Conservation (phyloP, 78 protist genomes). For the Chrysochromulina tobinii region DNA sequence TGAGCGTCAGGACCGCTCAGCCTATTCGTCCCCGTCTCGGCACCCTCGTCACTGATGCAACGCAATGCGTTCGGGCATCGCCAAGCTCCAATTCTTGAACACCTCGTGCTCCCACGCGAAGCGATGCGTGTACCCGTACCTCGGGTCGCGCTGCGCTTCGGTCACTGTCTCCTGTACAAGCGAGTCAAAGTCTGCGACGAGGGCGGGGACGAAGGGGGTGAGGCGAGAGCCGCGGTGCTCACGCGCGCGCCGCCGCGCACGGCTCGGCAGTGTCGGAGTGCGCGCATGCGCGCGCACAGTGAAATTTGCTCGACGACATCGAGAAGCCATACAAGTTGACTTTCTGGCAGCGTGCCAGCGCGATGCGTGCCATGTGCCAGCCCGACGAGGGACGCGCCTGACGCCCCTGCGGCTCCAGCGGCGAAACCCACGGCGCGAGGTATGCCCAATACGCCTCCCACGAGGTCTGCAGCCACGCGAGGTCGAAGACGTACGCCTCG, state of each 20-base stretch:
- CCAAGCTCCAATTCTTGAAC: background rate
- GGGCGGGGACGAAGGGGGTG: no score
- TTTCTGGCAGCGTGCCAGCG: background rate
- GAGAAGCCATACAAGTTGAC: background rate
- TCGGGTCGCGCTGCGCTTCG: background rate
- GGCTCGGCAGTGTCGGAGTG: no score
- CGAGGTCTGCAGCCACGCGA: background rate
- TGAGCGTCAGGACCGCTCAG: no score
- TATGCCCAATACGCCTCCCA: background rate
- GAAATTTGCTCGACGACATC: background rate
- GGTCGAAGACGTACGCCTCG: no score
- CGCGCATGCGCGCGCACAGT: background rate
- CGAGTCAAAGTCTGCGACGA: background rate
- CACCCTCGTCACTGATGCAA: background rate
- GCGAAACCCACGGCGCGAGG: background rate
- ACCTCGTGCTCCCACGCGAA: background rate
- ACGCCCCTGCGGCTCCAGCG: no score
- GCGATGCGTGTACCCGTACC: background rate
- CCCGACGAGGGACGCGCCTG: background rate
- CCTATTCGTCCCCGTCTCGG: no score
- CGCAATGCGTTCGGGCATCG: background rate
- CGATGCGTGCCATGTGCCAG: slow-evolving; percentile 22
- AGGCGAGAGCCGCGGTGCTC: no score
- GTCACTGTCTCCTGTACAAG: background rate
- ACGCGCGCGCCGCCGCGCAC: no score